Conservation (phyloP, 2,329 filamentous ascomycete species). For the Xylaria sp. region DNA sequence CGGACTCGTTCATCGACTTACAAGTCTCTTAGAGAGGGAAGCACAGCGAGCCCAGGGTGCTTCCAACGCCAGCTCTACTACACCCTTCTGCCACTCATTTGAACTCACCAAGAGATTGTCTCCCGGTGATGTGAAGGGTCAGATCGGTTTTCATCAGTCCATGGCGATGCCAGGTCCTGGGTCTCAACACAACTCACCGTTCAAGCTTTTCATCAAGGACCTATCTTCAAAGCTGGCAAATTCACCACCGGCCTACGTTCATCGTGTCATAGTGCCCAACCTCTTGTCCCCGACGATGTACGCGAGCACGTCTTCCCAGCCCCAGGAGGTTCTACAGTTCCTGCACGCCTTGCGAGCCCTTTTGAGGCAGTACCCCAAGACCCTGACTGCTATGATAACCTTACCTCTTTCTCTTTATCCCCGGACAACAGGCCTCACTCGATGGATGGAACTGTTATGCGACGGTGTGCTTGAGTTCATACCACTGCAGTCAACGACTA, state of each 20-base stretch:
- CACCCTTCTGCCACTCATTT: slow-evolving; percentile 66
- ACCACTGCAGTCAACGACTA: slow-evolving; percentile 57
- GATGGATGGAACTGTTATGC: slow-evolving; percentile 78
- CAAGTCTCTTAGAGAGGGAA: slow-evolving; percentile 25
- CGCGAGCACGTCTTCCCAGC: slow-evolving; percentile 61
- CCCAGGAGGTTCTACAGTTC: slow-evolving; percentile 71
- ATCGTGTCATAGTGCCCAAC: slow-evolving; percentile 78
- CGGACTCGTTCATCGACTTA: slow-evolving; percentile 10
- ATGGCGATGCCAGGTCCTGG: slow-evolving; percentile 23
- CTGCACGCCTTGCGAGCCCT: slow-evolving; percentile 72
- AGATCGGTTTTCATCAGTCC: slow-evolving; percentile 47
- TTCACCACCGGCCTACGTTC: slow-evolving; percentile 57
- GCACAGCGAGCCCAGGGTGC: slow-evolving; percentile 19
- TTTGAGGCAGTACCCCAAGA: slow-evolving; percentile 59
- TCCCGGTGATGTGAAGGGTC: slow-evolving; percentile 43
- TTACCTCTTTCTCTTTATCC: slow-evolving; percentile 77
- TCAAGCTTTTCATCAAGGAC: slow-evolving; percentile 58
- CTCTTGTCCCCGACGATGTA: slow-evolving; percentile 86
- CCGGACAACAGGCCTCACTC: slow-evolving; percentile 65
- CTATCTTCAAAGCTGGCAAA: slow-evolving; percentile 51
- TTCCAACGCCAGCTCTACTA: slow-evolving; percentile 20
- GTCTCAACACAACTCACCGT: slow-evolving; percentile 43
- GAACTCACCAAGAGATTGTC: slow-evolving; percentile 62
- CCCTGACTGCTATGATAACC: slow-evolving; percentile 67
- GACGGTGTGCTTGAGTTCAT: slow-evolving; percentile 86